Conservation (phyloP, 768 basidiomycete genomes). For the Macrocybe gigantea region DNA sequence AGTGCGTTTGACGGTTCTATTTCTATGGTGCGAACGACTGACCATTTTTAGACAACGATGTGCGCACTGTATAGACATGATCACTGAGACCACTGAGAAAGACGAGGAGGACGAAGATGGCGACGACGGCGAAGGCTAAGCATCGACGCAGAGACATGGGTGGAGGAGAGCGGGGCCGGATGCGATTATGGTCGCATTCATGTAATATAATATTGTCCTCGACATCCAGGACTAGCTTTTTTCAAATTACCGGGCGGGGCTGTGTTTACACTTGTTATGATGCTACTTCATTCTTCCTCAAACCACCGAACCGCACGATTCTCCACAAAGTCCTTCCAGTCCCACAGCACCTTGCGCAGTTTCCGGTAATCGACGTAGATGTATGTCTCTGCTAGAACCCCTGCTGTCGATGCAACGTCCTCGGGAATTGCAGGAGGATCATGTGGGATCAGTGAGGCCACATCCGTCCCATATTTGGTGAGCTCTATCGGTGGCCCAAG, state of each 20-base stretch:
- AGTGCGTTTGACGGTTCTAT: too few species aligned
- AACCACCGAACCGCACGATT: constrained; percentile 81
- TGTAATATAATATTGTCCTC: too few species aligned
- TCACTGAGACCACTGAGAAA: constrained; percentile 26
- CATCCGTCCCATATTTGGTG: constrained; percentile 22
- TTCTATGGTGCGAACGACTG: constrained; percentile 3
- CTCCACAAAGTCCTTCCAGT: constrained; percentile 73
- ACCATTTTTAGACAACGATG: constrained; percentile 1
- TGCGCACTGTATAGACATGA: background rate
- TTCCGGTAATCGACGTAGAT: constrained; percentile 46
- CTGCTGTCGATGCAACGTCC: constrained; percentile 20
- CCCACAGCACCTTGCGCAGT: constrained; percentile 66
- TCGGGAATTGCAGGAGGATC: constrained; percentile 36
- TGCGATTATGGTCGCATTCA: background rate
- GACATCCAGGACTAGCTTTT: constrained; percentile 38
- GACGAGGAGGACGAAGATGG: constrained; percentile 37
- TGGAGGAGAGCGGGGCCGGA: background rate
- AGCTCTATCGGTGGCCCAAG: constrained; percentile 38
- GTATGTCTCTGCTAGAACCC: constrained; percentile 64
- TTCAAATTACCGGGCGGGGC: constrained; percentile 43
- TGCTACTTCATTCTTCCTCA: constrained; percentile 9
- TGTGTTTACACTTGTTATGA: constrained; percentile 13
- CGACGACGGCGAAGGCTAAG: constrained; percentile 29
- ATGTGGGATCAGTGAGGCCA: constrained; percentile 31
- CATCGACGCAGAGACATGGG: constrained; percentile 12